These are phyloP conservation scores for Phlebopus sp. DNA, from an alignment of 1,284 basidiomycete genomes.

Conservation along the genomic window DNA sequence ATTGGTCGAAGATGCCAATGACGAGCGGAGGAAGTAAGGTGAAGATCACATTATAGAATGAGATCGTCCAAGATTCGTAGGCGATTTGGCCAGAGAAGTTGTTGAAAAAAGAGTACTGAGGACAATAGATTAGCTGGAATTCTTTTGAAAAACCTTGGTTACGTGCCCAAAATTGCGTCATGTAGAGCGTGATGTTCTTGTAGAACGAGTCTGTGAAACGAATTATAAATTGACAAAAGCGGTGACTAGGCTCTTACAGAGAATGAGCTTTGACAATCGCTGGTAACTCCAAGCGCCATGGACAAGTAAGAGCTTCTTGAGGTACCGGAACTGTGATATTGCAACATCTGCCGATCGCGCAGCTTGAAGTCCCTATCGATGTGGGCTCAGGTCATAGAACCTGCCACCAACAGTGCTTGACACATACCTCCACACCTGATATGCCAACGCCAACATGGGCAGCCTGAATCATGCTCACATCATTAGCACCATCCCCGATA, in stretches of 20 bases:
- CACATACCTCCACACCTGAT: constrained; percentile 87
- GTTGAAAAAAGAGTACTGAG: constrained; percentile 95
- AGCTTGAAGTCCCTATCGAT: constrained; percentile 84
- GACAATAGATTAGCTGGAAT: constrained; percentile 2
- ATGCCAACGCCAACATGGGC: constrained; percentile 98
- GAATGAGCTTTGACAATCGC: constrained; percentile 90
- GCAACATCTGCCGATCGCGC: constrained; percentile 96
- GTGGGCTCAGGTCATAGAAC: not conserved
- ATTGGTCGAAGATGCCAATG: constrained; percentile 97
- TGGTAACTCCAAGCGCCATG: constrained; percentile 99
- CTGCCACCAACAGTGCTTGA: not conserved
- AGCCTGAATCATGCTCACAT: constrained; percentile 96
- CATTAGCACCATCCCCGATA: constrained; percentile 97
- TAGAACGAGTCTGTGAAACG: constrained; percentile 77
- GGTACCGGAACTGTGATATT: constrained; percentile 96
- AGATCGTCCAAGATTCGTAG: constrained; percentile 98
- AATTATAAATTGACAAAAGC: too few species aligned
- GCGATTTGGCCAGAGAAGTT: constrained; percentile 98
- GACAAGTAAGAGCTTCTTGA: constrained; percentile 94
- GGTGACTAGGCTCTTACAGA: constrained; percentile 60
- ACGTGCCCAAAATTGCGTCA: constrained; percentile 95
- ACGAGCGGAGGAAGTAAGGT: constrained; percentile 95
- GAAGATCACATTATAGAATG: constrained; percentile 90
- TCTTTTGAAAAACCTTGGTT: not conserved
- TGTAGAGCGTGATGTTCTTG: constrained; percentile 96